Evolutionary conservation across 2,329 filamentous ascomycete species (phyloP), one percentile per base, ranked within the genome.

Genomic region (Metarhizium anisopliae): DNA sequence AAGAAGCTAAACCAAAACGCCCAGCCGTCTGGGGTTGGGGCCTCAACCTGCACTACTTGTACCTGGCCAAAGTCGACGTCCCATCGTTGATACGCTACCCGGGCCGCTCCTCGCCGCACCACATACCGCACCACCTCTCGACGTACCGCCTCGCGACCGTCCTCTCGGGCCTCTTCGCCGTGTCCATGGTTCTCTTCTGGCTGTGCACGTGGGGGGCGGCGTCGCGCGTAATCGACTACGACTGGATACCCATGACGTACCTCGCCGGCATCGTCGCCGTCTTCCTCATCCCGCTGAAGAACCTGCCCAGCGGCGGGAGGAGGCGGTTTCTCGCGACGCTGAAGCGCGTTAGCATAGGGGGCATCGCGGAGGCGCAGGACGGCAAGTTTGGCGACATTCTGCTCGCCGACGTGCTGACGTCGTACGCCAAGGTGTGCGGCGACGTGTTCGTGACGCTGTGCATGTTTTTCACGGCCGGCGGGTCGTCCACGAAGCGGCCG

Each of bases 11-110:
- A 35, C 11, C 20, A 50, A 30, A 40, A n/a, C 35, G n/a, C n/a
- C n/a, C 20, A 95, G 91, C 90, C 63, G 86, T 95, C 66, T 97
- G 93, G 93, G 91, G 90, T 69, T 99, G 93, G 91, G 91, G 87
- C 61, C 72, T 88, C 63, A 97, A 96, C 74, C 83, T 97, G 45
- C 91, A 96, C 68, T 92, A 90, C 73, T 84, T 97, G 58, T 80
- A 86, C 65, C 73, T 83, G 57, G 77, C 85, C 66, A 88, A 88
- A 68, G 95, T 99, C 74, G 90, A 96, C 71, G 89, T 95, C 55
- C 89, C 90, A 20, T 79, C 84, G 36, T 80, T 97, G 56, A 90
- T 97, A 64, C 86, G 89, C 70, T 97, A 97, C 71, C 90, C 91
- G 43, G 76, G 81, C 47, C 88, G 90, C 61, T 74, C 84, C 53